phyloP scores from a whole-genome alignment of 2,329 filamentous ascomycete genomes.

The Trichoderma arundinaceum region DNA sequence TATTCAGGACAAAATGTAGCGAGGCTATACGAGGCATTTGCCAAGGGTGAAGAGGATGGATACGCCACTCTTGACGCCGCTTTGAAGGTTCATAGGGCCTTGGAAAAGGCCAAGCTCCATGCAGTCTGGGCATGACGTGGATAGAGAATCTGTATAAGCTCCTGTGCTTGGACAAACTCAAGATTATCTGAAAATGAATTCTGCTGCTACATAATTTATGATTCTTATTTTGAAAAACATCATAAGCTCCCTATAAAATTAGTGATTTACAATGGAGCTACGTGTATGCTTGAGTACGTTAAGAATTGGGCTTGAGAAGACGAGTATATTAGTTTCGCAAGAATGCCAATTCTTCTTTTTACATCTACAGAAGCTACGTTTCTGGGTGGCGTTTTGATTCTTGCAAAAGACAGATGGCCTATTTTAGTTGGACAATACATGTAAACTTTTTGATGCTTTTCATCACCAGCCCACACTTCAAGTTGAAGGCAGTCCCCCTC shows the following conservation, averaged over 20 bases:
- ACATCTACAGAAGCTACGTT: neutral
- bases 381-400: neutral
- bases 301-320: neutral
- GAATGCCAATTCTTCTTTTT: neutral
- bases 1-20: slow-evolving; percentile 13
- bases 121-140: slow-evolving; percentile 1
- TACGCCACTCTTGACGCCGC: slow-evolving; percentile 14
- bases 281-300: neutral
- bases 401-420: neutral
- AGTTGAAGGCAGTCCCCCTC: neutral
- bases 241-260: neutral
- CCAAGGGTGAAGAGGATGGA: slow-evolving; percentile 14
- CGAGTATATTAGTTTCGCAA: neutral
- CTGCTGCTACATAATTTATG: neutral
- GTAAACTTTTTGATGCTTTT: neutral
- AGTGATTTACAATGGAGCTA: neutral
- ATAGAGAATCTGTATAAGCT: neutral
- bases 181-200: neutral
- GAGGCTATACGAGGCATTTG: slow-evolving; percentile 18
- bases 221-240: neutral
- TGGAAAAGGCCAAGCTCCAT: slow-evolving; percentile 9
- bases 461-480: neutral
- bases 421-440: neutral
- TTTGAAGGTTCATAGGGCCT: slow-evolving; percentile 15
- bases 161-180: neutral